phyloP scores from a whole-genome alignment of 148 eudicot species.

The Chenopodium formosanum region DNA sequence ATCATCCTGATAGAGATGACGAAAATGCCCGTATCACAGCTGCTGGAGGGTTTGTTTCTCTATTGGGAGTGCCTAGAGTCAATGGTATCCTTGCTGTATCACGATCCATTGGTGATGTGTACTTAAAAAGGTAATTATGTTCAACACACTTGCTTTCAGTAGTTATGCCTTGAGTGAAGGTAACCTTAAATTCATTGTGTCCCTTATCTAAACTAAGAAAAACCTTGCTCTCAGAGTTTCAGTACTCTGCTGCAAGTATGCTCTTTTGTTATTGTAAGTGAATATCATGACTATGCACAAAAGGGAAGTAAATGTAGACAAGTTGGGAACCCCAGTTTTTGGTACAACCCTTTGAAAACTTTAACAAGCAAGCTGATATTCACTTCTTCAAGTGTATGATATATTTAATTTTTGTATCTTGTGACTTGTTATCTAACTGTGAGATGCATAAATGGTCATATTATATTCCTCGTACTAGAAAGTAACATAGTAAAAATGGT shows the following conservation, averaged over 20 bases:
- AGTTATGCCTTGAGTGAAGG: background rate
- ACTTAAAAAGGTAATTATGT: conserved; percentile 35
- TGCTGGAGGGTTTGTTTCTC: conserved; percentile 24
- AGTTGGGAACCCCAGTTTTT: background rate
- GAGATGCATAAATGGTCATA: background rate
- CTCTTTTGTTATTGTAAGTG: background rate
- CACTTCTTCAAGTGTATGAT: too few species aligned
- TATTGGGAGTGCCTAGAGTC: conserved; percentile 49
- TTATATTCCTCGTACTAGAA: background rate
- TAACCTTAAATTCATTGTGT: background rate
- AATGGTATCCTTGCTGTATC: conserved; percentile 55
- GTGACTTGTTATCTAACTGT: background rate
- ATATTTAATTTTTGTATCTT: too few species aligned
- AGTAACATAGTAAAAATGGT: background rate
- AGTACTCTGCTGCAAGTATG: background rate
- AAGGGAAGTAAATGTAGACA: background rate
- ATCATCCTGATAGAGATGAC: conserved; percentile 28
- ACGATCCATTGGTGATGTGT: conserved; percentile 46
- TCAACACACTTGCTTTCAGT: background rate
- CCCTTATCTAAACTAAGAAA: background rate
- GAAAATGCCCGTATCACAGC: conserved; percentile 16
- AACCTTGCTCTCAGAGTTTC: background rate
- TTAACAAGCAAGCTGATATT: too few species aligned
- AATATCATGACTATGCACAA: background rate
- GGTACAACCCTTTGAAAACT: too few species aligned